phyloP scores from a whole-genome alignment of 2,329 filamentous ascomycete species.

The Aureobasidium pullulans region DNA sequence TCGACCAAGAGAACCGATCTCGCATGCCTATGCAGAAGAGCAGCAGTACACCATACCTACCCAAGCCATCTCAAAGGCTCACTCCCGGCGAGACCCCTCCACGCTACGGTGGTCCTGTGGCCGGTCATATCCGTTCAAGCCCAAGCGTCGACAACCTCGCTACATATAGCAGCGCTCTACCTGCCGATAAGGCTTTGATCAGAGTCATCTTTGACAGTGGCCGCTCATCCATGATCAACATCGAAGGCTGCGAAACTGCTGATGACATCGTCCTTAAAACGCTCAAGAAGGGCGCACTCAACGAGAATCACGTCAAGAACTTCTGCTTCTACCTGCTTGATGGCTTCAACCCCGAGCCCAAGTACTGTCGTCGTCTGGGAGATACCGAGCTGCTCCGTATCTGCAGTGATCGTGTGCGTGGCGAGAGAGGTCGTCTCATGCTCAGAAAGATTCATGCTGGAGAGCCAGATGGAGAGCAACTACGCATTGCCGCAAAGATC shows the following conservation, averaged over 20 bases:
- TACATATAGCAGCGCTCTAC: constrained; percentile 66
- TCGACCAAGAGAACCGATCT: constrained; percentile 49
- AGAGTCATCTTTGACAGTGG: constrained; percentile 88
- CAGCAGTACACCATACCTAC: constrained; percentile 50
- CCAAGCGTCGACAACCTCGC: constrained; percentile 80
- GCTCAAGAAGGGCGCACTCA: constrained; percentile 76
- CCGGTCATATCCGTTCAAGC: constrained; percentile 67
- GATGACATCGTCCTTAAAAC: constrained; percentile 91
- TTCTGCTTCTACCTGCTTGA: constrained; percentile 95
- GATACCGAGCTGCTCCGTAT: constrained; percentile 87
- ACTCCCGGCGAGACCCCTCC: constrained; percentile 40
- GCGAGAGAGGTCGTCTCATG: constrained; percentile 85
- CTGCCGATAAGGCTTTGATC: constrained; percentile 80
- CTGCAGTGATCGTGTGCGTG: constrained; percentile 75
- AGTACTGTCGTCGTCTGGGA: constrained; percentile 70
- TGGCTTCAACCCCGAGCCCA: constrained; percentile 74
- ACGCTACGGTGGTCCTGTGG: constrained; percentile 44
- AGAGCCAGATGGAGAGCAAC: constrained; percentile 78
- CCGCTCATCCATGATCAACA: constrained; percentile 87
- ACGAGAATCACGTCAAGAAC: constrained; percentile 85
- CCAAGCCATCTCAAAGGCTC: constrained; percentile 46
- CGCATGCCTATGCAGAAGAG: constrained; percentile 43
- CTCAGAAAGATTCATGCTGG: constrained; percentile 86
- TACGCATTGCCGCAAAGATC: constrained; percentile 80
- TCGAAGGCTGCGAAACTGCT: constrained; percentile 81